Evolutionary conservation across 441 rosid species (phyloP).

Genomic region (Pelargonium australe): DNA sequence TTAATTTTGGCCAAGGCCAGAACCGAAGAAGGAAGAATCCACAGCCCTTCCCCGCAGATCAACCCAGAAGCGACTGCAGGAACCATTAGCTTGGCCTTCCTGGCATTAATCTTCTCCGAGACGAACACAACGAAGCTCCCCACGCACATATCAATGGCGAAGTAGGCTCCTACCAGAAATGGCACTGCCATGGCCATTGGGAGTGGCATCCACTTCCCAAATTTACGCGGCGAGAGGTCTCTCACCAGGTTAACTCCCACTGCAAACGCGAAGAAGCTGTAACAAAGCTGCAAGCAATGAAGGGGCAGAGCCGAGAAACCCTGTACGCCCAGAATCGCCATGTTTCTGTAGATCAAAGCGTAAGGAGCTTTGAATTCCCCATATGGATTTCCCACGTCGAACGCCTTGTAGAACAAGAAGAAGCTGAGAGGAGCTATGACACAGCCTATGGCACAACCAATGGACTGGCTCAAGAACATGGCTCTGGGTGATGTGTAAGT

Average conservation of each 20-base stretch:
- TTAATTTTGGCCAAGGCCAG: slow-evolving; percentile 58
- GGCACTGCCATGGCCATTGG: slow-evolving; percentile 99
- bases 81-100: slow-evolving; percentile 53
- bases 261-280: slow-evolving; percentile 68
- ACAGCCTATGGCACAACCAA: slow-evolving; percentile 81
- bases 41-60: slow-evolving; percentile 89
- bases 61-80: slow-evolving; percentile 87
- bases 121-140: slow-evolving; percentile 66
- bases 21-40: slow-evolving; percentile 83
- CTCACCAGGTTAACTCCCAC: slow-evolving; percentile 47
- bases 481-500: slow-evolving; percentile 85
- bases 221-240: slow-evolving; percentile 39
- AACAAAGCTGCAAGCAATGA: slow-evolving; percentile 78
- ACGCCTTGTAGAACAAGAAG: slow-evolving; percentile 77
- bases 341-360: slow-evolving; percentile 73
- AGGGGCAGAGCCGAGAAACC: slow-evolving; percentile 83
- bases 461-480: slow-evolving; percentile 76
- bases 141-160: slow-evolving; percentile 83
- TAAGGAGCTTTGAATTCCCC: slow-evolving; percentile 92
- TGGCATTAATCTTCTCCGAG: slow-evolving; percentile 54
- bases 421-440: slow-evolving; percentile 77
- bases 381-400: slow-evolving; percentile 74
- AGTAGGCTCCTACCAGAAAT: slow-evolving; percentile 78
- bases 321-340: slow-evolving; percentile 86
- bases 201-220: slow-evolving; percentile 68